A percentile compares a stretch with the other conserved stretches of the same genome.
Evolutionary conservation across 805 yeast species (phyloP).

Genomic region (Candida vartiovaarae): DNA sequence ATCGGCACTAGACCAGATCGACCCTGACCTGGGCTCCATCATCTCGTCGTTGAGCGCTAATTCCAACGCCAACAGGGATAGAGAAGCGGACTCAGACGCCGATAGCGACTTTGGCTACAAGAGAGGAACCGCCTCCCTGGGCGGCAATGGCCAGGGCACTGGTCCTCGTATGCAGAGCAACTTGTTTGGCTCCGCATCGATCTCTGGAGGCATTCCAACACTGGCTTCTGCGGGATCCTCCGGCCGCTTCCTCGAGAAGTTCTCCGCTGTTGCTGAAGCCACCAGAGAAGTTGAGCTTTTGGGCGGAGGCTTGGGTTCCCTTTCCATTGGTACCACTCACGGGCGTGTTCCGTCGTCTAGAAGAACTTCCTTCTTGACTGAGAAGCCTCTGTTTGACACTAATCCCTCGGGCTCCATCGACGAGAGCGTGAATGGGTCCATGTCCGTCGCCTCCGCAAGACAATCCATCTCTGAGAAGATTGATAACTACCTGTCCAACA

Average conservation of each 20-base stretch:
- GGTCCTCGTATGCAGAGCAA: slow-evolving; percentile 29
- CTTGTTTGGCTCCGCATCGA: slow-evolving; percentile 53
- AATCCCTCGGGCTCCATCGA: slow-evolving; percentile 24
- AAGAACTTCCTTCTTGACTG: slow-evolving; percentile 44
- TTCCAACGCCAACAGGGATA: slow-evolving; percentile 13
- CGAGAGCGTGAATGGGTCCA: slow-evolving; percentile 22
- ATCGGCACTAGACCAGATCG: slow-evolving; percentile 15
- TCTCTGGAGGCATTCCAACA: slow-evolving; percentile 40
- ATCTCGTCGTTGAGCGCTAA: slow-evolving; percentile 25
- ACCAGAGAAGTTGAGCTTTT: slow-evolving; percentile 56
- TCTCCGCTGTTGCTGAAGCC: slow-evolving; percentile 59
- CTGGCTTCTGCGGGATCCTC: slow-evolving; percentile 19
- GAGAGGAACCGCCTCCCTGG: slow-evolving; percentile 40
- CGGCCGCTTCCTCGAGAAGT: slow-evolving; percentile 51
- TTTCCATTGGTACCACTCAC: slow-evolving; percentile 27
- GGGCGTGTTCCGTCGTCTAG: slow-evolving; percentile 35
- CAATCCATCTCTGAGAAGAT: slow-evolving; percentile 44
- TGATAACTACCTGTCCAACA: slow-evolving; percentile 44
- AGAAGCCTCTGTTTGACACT: slow-evolving; percentile 20
- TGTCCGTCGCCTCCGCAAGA: slow-evolving; percentile 12
- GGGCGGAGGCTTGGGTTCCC: slow-evolving; percentile 35
- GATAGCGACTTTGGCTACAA: slow-evolving; percentile 40
- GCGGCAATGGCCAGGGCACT: slow-evolving; percentile 20
- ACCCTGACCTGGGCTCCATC: slow-evolving; percentile 25
- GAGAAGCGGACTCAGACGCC: slow-evolving; percentile 27